A percentile compares a stretch with the other conserved stretches of the same genome.
Conservation (phyloP, 257 asterid species). For the Anisodus tanguticus region DNA sequence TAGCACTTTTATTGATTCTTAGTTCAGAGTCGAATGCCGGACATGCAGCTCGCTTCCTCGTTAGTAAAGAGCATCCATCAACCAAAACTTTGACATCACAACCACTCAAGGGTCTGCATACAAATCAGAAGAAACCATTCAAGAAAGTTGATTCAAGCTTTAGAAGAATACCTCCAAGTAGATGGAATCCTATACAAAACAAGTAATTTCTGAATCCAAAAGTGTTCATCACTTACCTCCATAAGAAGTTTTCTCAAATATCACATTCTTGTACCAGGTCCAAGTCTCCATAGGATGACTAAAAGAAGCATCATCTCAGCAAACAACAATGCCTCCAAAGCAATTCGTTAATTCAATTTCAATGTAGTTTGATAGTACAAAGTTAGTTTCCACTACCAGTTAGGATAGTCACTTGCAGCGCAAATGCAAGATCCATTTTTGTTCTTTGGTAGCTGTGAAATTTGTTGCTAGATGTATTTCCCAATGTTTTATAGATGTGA, state of each 20-base stretch:
- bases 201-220: slow-evolving; percentile 51
- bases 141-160: slow-evolving; percentile 56
- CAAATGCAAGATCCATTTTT: slow-evolving; percentile 43
- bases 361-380: slow-evolving; percentile 30
- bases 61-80: slow-evolving; percentile 24
- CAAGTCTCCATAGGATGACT: slow-evolving; percentile 47
- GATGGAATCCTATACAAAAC: slow-evolving; percentile 72
- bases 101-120: slow-evolving; percentile 40
- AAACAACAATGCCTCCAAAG: background rate
- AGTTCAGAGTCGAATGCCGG: slow-evolving; percentile 40
- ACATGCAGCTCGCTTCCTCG: slow-evolving; percentile 41
- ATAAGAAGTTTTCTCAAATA: slow-evolving; percentile 44
- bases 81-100: slow-evolving; percentile 40
- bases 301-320: slow-evolving; percentile 12
- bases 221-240: slow-evolving; percentile 34
- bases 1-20: slow-evolving; percentile 50
- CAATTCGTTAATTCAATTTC: slow-evolving; percentile 24
- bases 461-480: slow-evolving; percentile 45
- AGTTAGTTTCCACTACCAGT: slow-evolving; percentile 36
- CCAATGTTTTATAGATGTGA: slow-evolving; percentile 49
- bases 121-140: slow-evolving; percentile 50
- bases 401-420: slow-evolving; percentile 37
- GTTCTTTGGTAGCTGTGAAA: slow-evolving; percentile 32
- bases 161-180: slow-evolving; percentile 59
- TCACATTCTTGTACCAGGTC: slow-evolving; percentile 54